Evolutionary conservation across 2,329 filamentous ascomycete species (phyloP).

Genomic region (Colletotrichum siamense): DNA sequence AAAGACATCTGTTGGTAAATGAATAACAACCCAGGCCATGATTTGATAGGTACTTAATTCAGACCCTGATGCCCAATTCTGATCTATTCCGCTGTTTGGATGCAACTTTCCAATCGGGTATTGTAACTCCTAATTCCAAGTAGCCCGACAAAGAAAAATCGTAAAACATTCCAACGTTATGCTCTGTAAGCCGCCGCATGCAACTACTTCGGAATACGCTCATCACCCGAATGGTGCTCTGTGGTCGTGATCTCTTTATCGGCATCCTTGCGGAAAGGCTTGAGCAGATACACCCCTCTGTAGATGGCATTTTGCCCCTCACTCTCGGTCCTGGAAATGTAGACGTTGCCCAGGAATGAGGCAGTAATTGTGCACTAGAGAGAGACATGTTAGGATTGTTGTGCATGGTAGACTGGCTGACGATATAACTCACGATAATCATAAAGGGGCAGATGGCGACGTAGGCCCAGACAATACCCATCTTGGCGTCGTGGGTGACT

Average conservation of each 20-base stretch:
- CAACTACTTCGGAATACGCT: background rate
- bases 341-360: constrained; percentile 37
- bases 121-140: background rate
- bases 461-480: constrained; percentile 71
- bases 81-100: background rate
- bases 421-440: constrained; percentile 36
- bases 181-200: background rate
- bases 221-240: background rate
- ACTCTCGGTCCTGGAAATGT: constrained; percentile 30
- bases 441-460: constrained; percentile 67
- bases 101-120: background rate
- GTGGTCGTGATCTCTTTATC: background rate
- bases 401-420: no score
- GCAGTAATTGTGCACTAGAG: constrained; percentile 31
- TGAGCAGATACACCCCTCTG: constrained; percentile 33
- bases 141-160: background rate
- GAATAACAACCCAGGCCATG: background rate
- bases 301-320: constrained; percentile 31
- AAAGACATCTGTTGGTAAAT: background rate
- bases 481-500: constrained; percentile 50
- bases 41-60: background rate
- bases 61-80: background rate
- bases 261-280: background rate
- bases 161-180: background rate
- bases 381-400: background rate